Base-by-base conservation (phyloP, 129 eudicot species). In the Kitagawia praeruptora region DNA sequence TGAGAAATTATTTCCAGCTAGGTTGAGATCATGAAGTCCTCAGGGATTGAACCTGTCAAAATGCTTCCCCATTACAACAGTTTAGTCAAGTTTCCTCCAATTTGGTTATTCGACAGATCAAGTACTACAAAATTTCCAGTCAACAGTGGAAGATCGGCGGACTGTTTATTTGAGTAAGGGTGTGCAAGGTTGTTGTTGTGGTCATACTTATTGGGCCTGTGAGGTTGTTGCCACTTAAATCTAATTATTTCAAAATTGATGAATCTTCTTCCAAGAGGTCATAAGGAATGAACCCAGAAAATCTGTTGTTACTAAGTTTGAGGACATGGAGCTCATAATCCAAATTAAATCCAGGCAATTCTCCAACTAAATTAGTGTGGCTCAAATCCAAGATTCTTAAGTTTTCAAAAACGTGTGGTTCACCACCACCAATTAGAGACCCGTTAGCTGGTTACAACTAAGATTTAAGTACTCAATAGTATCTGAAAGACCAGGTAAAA, bases 161-260 rank as follows among this genome's bases (percentile, higher is more conserved):
- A 89, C 64, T 92, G 91, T 48, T 78, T 83, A 56, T 96, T 96
- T 61, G 89, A 83, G 41, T 96, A 69, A 96, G 97, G 31, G 80
- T 77, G 61, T 72, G 88, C 63, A 96, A 82, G 2, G 95, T 89
- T 58, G 93, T 85, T 42, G 97, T 85, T 53, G 93, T 88, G 40
- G 92, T 92, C 91, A 94, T 88, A 66, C 96, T 87, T 39, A 94
- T 83, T 23, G 96, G 83, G 66, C 99, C 99, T 83, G 99, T 84
- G 78, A 96, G 88, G 76, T 92, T 96, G 82, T 96, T 96, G 75
- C 99, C 91, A 53, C 99, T 96, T 85, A 96, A 89, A 78, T 96
- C 98, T 71, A 96, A 81, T 74, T 96, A 97, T 2, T 92, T 85
- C 66, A 96, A 77, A 79, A 96, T 90, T 85, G 87, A 79, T 0